These are phyloP conservation scores for Teratosphaeria destructans DNA, from an alignment of 2,329 filamentous ascomycete genomes.

Conservation along the genomic window DNA sequence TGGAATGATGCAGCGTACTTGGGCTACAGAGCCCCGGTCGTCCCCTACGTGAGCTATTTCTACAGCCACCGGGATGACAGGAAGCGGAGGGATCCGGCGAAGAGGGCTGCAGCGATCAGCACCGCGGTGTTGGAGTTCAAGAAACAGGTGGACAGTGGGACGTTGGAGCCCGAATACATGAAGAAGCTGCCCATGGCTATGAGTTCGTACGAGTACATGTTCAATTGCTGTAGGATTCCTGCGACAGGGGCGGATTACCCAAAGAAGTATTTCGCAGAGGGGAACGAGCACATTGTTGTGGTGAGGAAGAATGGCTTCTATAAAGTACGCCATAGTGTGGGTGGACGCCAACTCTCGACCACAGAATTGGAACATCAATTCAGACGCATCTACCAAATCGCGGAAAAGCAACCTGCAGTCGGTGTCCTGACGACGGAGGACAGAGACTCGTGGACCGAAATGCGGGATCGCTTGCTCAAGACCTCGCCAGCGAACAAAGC, in stretches of 20 bases:
- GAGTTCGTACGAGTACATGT: constrained; percentile 99
- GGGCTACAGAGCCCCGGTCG: constrained; percentile 84
- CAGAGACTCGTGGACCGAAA: constrained; percentile 81
- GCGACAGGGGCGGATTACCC: constrained; percentile 73
- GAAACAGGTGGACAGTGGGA: constrained; percentile 71
- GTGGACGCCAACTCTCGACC: constrained; percentile 76
- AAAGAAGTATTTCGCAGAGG: constrained; percentile 62
- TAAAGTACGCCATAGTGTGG: constrained; percentile 74
- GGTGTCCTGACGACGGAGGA: constrained; percentile 85
- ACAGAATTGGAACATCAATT: constrained; percentile 88
- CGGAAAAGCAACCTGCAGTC: constrained; percentile 61
- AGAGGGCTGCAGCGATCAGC: constrained; percentile 83
- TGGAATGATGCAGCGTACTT: constrained; percentile 96
- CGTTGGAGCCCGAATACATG: constrained; percentile 96
- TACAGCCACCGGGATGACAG: constrained; percentile 96
- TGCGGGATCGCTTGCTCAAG: constrained; percentile 62
- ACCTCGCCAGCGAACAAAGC: constrained; percentile 71
- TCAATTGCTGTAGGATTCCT: constrained; percentile 82
- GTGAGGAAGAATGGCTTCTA: constrained; percentile 97
- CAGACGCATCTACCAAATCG: constrained; percentile 68
- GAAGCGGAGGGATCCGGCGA: constrained; percentile 73
- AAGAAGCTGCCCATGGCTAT: constrained; percentile 95
- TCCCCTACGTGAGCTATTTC: constrained; percentile 98
- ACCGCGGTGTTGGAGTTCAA: constrained; percentile 87
- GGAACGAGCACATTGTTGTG: constrained; percentile 79